Base-by-base conservation (phyloP, 495 filamentous ascomycete genomes). In the Penicillium steckii region DNA sequence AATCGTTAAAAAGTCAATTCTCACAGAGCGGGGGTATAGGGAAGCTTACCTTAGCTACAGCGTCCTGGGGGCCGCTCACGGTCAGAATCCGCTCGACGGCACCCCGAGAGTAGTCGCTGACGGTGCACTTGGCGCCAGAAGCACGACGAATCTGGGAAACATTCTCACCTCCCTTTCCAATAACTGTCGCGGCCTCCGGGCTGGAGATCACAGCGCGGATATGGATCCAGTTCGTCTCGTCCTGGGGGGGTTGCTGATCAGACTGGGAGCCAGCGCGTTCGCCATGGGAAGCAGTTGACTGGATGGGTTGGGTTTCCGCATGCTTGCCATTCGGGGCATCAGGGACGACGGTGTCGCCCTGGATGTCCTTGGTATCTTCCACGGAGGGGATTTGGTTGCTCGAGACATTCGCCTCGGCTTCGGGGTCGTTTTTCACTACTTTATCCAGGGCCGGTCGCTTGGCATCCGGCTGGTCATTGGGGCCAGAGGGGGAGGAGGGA, bases 161-260 rank as follows among this genome's bases (percentile, higher is more conserved):
- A 67, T 98, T 98, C 75, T 98, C 94, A 64, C 94, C 94, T 61
- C 91, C 92, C 76, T 97, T 98, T 52, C 94, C 94, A 76, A 98
- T 98, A 46, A 96, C 88, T 46, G 94, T 98, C 22, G 94, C 94
- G 58, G 94, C 94, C 71, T 98, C 94, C 37, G 88, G 90, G 69
- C 91, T 97, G 27, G 93, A 93, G 57, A 98, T 97, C 59, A 96
- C 87, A 15, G 95, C 88, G 56, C 94, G 88, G 59, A 98, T 87
- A 70, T 98, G 95, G 54, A 98, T 90, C 95, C 95, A 97, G 30
- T 81, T 83, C 40, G 88, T 94, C 72, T 98, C 95, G 62, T 98
- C 95, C 62, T 93, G 82, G 19, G 76, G 72, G 43, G 70, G 71
- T 55, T 75, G 75, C 57, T 74, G 71, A 10, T 78, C 73, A 45